A percentile compares a stretch with the other conserved stretches of the same genome.
Evolutionary conservation across 2,329 filamentous ascomycete species (phyloP).

Genomic region (Cercospora sp.): DNA sequence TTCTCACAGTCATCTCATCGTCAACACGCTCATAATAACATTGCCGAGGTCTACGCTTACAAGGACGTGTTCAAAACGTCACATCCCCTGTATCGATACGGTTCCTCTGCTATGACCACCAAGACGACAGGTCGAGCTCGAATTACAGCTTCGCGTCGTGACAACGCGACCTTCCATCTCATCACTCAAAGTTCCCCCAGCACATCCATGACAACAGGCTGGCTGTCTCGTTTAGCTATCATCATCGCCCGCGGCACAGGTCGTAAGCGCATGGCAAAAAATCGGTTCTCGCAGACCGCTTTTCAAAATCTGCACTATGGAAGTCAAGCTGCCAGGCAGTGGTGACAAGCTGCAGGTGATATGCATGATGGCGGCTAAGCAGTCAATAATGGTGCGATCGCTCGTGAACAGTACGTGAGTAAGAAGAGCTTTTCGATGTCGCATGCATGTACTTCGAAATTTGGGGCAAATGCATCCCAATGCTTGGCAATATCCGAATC

Average conservation of each 20-base stretch:
- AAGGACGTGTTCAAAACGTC: neutral
- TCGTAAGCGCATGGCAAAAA: conserved; percentile 8
- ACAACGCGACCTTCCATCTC: neutral
- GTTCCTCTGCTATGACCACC: neutral
- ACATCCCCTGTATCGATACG: neutral
- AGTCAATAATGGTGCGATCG: neutral
- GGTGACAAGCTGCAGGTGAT: neutral
- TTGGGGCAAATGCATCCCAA: no score
- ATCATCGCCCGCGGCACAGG: neutral
- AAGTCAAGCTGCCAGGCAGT: neutral
- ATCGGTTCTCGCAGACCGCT: conserved; percentile 1
- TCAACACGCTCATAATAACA: neutral
- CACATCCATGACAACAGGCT: neutral
- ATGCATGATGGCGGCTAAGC: neutral
- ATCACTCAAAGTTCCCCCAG: neutral
- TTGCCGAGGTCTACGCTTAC: neutral
- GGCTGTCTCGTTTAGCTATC: neutral
- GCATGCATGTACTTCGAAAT: no score
- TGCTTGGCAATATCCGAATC: no score
- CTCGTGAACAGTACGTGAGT: no score
- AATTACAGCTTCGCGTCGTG: neutral
- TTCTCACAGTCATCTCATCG: neutral
- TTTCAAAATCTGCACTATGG: neutral
- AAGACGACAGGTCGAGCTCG: neutral
- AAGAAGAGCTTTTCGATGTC: no score